Percentiles rank a stretch among this genome's conserved stretches.
Evolutionary conservation across 306 rosid species (phyloP).

Genomic region (Alnus rubra): DNA sequence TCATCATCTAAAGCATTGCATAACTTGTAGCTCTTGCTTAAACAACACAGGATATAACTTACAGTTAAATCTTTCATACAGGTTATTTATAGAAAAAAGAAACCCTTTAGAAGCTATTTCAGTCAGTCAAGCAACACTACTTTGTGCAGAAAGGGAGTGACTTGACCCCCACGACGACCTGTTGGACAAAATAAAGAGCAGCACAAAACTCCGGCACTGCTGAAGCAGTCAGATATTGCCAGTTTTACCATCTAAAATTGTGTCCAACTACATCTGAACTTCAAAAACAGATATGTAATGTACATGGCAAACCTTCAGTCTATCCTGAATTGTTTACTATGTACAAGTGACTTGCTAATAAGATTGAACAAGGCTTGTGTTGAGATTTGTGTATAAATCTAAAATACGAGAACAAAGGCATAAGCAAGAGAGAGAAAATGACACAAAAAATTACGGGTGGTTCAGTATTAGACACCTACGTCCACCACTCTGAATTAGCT

Average conservation of each 20-base stretch:
- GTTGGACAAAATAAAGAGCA: neutral
- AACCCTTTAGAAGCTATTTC: neutral
- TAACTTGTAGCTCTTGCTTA: neutral
- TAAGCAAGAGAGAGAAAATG: too few species aligned
- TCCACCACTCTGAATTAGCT: too few species aligned
- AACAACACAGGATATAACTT: neutral
- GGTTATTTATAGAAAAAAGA: neutral
- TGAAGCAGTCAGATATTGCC: neutral
- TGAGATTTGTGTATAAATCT: too few species aligned
- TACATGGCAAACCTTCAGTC: neutral
- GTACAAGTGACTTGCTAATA: too few species aligned
- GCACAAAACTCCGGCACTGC: neutral
- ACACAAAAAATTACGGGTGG: too few species aligned
- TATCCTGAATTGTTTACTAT: too few species aligned
- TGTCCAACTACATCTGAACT: neutral
- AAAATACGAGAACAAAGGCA: too few species aligned
- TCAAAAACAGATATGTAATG: neutral
- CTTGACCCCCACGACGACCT: neutral
- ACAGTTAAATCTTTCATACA: neutral
- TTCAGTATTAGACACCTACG: too few species aligned
- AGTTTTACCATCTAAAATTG: neutral
- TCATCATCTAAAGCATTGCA: conserved; percentile 13
- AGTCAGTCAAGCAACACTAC: neutral
- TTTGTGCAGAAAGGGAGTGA: neutral
- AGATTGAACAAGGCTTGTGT: too few species aligned